Evolutionary conservation across 1,284 basidiomycete genomes (phyloP).

Genomic region (Neolentinus lepideus): DNA sequence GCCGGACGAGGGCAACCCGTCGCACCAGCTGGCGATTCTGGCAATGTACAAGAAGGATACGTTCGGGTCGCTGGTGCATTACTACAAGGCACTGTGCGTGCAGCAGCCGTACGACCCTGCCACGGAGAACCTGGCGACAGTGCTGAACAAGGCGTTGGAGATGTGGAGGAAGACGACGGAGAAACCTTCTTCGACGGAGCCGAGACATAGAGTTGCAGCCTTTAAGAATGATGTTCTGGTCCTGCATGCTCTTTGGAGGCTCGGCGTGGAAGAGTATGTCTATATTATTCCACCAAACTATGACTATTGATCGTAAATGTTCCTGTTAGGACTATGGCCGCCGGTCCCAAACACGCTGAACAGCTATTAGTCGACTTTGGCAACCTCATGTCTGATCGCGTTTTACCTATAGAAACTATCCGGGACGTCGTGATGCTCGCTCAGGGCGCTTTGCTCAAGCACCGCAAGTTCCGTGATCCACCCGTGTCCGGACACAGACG

Average conservation of each 20-base stretch:
- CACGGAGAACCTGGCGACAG: slow-evolving; percentile 74
- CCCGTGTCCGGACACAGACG: slow-evolving; percentile 22
- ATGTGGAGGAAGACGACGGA: slow-evolving; percentile 34
- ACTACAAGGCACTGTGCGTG: slow-evolving; percentile 89
- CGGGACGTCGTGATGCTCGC: slow-evolving; percentile 68
- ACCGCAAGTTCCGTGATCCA: slow-evolving; percentile 56
- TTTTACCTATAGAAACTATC: slow-evolving; percentile 73
- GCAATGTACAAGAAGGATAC: slow-evolving; percentile 78
- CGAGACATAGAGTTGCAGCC: slow-evolving; percentile 40
- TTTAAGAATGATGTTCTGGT: slow-evolving; percentile 71
- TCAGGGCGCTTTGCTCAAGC: slow-evolving; percentile 78
- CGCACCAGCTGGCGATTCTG: slow-evolving; percentile 93
- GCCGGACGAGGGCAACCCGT: slow-evolving; percentile 84
- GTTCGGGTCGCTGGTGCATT: slow-evolving; percentile 80
- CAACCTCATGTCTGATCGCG: slow-evolving; percentile 55
- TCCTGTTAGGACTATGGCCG: slow-evolving; percentile 1
- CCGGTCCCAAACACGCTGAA: slow-evolving; percentile 24
- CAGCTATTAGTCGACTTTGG: slow-evolving; percentile 43
- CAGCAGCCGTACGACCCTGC: slow-evolving; percentile 84
- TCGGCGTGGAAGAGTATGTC: slow-evolving; percentile 52
- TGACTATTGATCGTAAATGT: slow-evolving; percentile 4
- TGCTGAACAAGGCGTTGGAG: slow-evolving; percentile 62
- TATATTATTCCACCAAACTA: slow-evolving; percentile 6
- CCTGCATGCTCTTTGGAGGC: slow-evolving; percentile 66
- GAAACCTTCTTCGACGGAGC: slow-evolving; percentile 17